Conservation (phyloP, 2,329 filamentous ascomycete species). For the Plectosphaerella sp. region DNA sequence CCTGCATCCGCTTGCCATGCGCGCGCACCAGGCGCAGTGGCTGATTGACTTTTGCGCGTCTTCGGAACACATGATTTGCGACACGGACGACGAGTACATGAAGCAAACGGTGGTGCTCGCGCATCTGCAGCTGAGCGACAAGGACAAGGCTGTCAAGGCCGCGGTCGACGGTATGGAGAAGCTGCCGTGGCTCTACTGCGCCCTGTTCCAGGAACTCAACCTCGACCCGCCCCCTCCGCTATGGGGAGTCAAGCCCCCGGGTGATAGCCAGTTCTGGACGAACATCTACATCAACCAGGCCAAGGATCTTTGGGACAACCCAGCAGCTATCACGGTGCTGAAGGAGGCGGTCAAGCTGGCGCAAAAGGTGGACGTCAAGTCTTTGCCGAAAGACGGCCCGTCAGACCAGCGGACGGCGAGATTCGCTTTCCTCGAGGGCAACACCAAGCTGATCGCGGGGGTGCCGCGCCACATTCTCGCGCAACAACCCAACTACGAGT, state of each 20-base stretch:
- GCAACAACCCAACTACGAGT: constrained; percentile 65
- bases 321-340: constrained; percentile 64
- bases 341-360: constrained; percentile 62
- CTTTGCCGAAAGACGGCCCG: constrained; percentile 34
- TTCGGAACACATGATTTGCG: constrained; percentile 31
- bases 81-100: constrained; percentile 58
- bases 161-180: constrained; percentile 65
- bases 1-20: constrained; percentile 80
- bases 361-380: constrained; percentile 32
- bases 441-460: constrained; percentile 63
- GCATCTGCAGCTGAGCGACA: constrained; percentile 64
- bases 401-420: constrained; percentile 55
- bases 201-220: constrained; percentile 75
- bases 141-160: constrained; percentile 56
- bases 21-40: constrained; percentile 71
- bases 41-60: constrained; percentile 64
- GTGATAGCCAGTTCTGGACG: constrained; percentile 62
- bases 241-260: constrained; percentile 71
- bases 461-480: constrained; percentile 63
- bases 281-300: constrained; percentile 72
- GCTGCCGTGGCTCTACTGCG: constrained; percentile 80
- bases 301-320: constrained; percentile 83
- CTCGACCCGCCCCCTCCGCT: constrained; percentile 74
- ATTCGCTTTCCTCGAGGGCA: constrained; percentile 74
- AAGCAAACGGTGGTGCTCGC: constrained; percentile 75